A percentile compares a stretch with the other conserved stretches of the same genome.
Evolutionary conservation across 495 filamentous ascomycete genomes (phyloP).

Genomic region (Cercophora scortea): DNA sequence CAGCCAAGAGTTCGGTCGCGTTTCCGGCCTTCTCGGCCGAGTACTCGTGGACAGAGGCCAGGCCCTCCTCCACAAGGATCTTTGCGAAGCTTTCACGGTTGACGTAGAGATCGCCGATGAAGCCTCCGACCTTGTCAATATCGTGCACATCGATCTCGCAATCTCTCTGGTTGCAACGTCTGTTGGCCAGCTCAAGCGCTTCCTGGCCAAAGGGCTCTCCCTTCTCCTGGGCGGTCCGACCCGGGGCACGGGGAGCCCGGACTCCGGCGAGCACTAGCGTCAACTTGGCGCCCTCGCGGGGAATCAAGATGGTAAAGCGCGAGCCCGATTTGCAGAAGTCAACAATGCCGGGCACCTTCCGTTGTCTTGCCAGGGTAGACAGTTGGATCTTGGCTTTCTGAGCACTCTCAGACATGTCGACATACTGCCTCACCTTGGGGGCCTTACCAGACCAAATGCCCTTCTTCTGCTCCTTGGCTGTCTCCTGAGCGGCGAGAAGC

Average conservation of each 20-base stretch:
- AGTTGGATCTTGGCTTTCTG: constrained; percentile 95
- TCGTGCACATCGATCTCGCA: constrained; percentile 95
- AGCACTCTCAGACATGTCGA: constrained; percentile 83
- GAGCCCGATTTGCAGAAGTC: constrained; percentile 97
- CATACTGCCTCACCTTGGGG: constrained; percentile 67
- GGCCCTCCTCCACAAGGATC: constrained; percentile 84
- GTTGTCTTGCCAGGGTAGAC: constrained; percentile 76
- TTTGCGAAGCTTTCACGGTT: constrained; percentile 97
- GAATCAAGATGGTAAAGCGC: constrained; percentile 86
- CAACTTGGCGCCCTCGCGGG: constrained; percentile 87
- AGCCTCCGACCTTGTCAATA: constrained; percentile 92
- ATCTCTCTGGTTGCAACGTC: constrained; percentile 84
- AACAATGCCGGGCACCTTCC: constrained; percentile 87
- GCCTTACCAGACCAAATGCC: constrained; percentile 91
- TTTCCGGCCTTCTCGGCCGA: constrained; percentile 94
- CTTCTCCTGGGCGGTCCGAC: constrained; percentile 69
- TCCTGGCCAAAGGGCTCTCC: constrained; percentile 93
- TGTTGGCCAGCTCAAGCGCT: constrained; percentile 82
- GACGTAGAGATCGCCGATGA: constrained; percentile 90
- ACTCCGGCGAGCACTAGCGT: constrained; percentile 94
- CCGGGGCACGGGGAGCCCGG: constrained; percentile 75
- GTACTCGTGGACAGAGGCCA: constrained; percentile 86
- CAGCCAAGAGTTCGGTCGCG: constrained; percentile 75
- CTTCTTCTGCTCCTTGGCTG: constrained; percentile 71
- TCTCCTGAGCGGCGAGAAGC: constrained; percentile 79